phyloP scores from a whole-genome alignment of 352 stramenopile species.

The Phytophthora multivora region DNA sequence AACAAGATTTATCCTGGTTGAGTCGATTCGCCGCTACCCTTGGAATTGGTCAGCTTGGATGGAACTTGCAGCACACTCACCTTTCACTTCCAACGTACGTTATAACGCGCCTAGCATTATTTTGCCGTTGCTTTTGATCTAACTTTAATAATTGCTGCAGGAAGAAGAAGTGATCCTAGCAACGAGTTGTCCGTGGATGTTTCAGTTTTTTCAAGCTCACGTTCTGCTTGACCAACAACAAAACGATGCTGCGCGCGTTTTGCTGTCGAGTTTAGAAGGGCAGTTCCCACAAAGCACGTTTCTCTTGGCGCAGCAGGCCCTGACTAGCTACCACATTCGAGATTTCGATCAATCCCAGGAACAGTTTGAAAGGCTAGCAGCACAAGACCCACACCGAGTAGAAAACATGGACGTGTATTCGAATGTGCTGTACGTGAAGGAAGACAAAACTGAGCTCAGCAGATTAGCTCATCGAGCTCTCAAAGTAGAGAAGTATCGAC shows the following conservation, averaged over 20 bases:
- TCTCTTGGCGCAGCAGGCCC: constrained; percentile 72
- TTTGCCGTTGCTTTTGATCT: constrained; percentile 2
- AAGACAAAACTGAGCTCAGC: constrained; percentile 87
- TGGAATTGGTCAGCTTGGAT: constrained; percentile 98
- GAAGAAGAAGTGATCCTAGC: constrained; percentile 66
- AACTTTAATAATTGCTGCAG: constrained; percentile 23
- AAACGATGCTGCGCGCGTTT: constrained; percentile 60
- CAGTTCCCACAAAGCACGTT: constrained; percentile 78
- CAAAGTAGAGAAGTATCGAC: constrained; percentile 96
- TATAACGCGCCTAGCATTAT: not conserved
- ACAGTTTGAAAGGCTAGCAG: constrained; percentile 69
- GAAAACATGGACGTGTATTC: constrained; percentile 88
- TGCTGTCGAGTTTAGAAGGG: constrained; percentile 53
- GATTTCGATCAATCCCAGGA: constrained; percentile 85
- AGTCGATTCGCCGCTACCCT: constrained; percentile 73
- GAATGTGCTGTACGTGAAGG: constrained; percentile 88
- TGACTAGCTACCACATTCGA: constrained; percentile 82
- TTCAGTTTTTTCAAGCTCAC: constrained; percentile 85
- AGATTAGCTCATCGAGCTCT: constrained; percentile 91
- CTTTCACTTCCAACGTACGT: constrained; percentile 56
- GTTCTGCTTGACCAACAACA: constrained; percentile 81
- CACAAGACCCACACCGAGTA: constrained; percentile 72
- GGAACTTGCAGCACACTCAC: constrained; percentile 85
- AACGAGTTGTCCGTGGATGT: constrained; percentile 74
- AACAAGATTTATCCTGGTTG: constrained; percentile 69